A percentile compares a stretch with the other conserved stretches of the same genome.
These are phyloP conservation scores for Anthracocystis walkeri DNA, from an alignment of 1,284 basidiomycete genomes.

Conservation along the genomic window DNA sequence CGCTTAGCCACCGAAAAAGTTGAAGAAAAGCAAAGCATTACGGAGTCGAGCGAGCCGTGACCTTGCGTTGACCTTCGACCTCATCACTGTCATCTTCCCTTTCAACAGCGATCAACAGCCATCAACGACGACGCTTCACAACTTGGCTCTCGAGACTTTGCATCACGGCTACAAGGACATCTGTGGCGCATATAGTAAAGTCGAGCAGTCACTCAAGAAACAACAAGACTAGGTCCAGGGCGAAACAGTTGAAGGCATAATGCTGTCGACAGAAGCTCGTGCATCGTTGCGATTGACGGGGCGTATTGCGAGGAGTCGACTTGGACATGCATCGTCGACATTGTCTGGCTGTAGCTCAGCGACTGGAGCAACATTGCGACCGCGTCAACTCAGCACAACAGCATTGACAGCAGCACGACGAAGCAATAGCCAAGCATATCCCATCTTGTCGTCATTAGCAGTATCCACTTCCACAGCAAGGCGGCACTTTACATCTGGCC, in stretches of 20 bases:
- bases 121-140: too few species aligned
- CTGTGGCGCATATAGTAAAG: too few species aligned
- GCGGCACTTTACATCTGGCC: constrained; percentile 27
- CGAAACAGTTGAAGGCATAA: background rate
- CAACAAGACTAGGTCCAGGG: background rate
- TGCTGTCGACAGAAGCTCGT: constrained; percentile 18
- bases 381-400: constrained; percentile 10
- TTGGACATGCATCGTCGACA: background rate
- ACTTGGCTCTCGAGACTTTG: background rate
- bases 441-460: constrained; percentile 4
- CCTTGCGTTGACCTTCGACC: background rate
- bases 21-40: constrained; percentile 7
- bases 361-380: background rate
- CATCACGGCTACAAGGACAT: background rate
- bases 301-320: constrained; percentile 8
- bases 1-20: background rate
- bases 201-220: too few species aligned
- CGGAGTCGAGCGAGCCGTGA: constrained; percentile 22
- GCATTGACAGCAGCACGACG: background rate
- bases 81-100: background rate
- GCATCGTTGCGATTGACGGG: constrained; percentile 16
- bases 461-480: constrained; percentile 1
- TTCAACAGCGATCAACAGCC: background rate
- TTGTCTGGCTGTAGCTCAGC: background rate
- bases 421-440: background rate